These are phyloP conservation scores for Arthrobotrys iridis DNA, from an alignment of 2,329 filamentous ascomycete genomes.

Conservation along the genomic window DNA sequence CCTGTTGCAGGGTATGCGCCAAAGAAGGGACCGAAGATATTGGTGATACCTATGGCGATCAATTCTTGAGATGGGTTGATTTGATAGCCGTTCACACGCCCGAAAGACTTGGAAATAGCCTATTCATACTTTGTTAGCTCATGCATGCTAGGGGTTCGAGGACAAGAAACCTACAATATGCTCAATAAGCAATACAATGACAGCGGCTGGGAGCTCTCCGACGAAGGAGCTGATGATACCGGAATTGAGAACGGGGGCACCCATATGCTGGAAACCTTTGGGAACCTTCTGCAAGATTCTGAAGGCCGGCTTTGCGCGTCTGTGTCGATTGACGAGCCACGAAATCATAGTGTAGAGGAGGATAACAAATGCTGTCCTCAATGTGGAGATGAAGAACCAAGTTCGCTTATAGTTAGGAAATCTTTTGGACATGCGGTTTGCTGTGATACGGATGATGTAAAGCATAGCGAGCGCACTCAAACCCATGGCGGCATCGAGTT, in stretches of 20 bases:
- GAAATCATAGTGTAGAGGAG: slow-evolving; percentile 91
- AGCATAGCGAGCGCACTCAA: slow-evolving; percentile 81
- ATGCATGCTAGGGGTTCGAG: background rate
- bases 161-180: slow-evolving; percentile 72
- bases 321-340: slow-evolving; percentile 80
- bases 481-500: slow-evolving; percentile 86
- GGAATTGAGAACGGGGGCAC: slow-evolving; percentile 74
- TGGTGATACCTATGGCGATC: slow-evolving; percentile 90
- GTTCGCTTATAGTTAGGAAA: slow-evolving; percentile 75
- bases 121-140: slow-evolving; percentile 11
- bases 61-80: slow-evolving; percentile 97
- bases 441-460: slow-evolving; percentile 78
- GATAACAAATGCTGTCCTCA: slow-evolving; percentile 91
- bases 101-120: slow-evolving; percentile 93
- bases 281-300: slow-evolving; percentile 80
- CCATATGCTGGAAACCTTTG: slow-evolving; percentile 82
- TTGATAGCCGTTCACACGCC: slow-evolving; percentile 92
- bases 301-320: slow-evolving; percentile 73
- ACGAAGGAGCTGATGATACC: slow-evolving; percentile 75
- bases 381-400: slow-evolving; percentile 89
- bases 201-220: slow-evolving; percentile 79
- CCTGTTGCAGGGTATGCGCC: slow-evolving; percentile 92
- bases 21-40: slow-evolving; percentile 88
- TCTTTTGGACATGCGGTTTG: slow-evolving; percentile 71
- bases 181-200: slow-evolving; percentile 95